These are phyloP conservation scores for Endotrypanum monterogeii DNA, from an alignment of 208 protist genomes.

Conservation along the genomic window DNA sequence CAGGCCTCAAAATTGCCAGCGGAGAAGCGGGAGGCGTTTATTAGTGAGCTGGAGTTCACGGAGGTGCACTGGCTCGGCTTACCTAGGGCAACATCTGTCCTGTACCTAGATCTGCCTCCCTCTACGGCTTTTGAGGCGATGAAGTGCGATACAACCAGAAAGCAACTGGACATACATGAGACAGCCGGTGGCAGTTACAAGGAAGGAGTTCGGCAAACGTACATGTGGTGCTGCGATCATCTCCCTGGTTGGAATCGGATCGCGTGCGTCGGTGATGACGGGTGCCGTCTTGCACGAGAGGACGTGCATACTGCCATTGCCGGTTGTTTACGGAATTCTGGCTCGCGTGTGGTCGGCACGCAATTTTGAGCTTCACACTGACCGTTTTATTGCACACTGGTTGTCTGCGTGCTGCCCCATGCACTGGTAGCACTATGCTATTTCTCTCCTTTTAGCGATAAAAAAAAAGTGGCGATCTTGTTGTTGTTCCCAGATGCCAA, in stretches of 20 bases:
- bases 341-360: not conserved
- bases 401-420: not conserved
- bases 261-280: conserved; percentile 43
- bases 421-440: not conserved
- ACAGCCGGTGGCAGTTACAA: conserved; percentile 80
- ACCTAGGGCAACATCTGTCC: conserved; percentile 62
- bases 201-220: conserved; percentile 70
- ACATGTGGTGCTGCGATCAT: conserved; percentile 81
- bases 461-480: not conserved
- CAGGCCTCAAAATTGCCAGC: conserved; percentile 84
- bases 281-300: conserved; percentile 48
- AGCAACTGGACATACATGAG: conserved; percentile 91
- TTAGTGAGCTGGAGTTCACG: conserved; percentile 59
- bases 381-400: no score
- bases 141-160: conserved; percentile 64
- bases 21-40: conserved; percentile 61
- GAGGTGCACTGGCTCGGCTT: conserved; percentile 84
- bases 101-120: conserved; percentile 89
- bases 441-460: no score
- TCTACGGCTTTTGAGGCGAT: conserved; percentile 72
- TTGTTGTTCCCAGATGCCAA: not conserved
- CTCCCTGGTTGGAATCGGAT: conserved; percentile 64
- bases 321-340: not conserved
- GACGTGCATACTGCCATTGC: conserved; percentile 38
- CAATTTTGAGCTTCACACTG: not conserved